Evolutionary conservation across 208 protist genomes (phyloP).

Genomic region (Trypanosoma congolense): DNA sequence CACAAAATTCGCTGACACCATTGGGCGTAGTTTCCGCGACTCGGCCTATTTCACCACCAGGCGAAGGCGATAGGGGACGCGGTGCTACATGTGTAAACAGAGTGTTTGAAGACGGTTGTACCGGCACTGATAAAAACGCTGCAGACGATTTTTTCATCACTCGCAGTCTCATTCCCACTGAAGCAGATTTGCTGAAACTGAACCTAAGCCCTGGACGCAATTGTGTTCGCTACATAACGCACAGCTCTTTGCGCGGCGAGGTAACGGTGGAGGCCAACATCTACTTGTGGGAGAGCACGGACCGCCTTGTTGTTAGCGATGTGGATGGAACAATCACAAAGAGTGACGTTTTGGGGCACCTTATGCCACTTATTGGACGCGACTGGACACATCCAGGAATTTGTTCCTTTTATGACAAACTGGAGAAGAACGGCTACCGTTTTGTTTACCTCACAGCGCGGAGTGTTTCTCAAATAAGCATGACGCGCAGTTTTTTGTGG

Average conservation of each 20-base stretch:
- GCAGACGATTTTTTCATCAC: slow-evolving; percentile 41
- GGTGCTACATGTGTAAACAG: no score
- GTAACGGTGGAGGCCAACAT: slow-evolving; percentile 83
- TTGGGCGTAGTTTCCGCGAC: no score
- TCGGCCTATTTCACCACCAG: no score
- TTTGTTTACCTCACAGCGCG: slow-evolving; percentile 91
- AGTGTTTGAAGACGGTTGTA: no score
- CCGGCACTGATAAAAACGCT: not conserved
- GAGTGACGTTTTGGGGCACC: slow-evolving; percentile 94
- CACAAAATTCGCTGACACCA: no score
- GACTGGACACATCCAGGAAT: slow-evolving; percentile 96
- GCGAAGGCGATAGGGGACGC: no score
- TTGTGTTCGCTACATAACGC: slow-evolving; percentile 86
- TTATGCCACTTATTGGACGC: slow-evolving; percentile 87
- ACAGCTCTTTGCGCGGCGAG: slow-evolving; percentile 57
- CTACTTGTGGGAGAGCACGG: slow-evolving; percentile 90
- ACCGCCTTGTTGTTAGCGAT: slow-evolving; percentile 96
- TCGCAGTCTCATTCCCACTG: slow-evolving; percentile 71
- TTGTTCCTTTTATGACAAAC: slow-evolving; percentile 90
- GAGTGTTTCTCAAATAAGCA: slow-evolving; percentile 82
- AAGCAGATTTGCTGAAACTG: slow-evolving; percentile 88
- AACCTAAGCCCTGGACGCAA: slow-evolving; percentile 88
- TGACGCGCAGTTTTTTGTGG: slow-evolving; percentile 81
- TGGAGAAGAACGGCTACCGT: slow-evolving; percentile 93
- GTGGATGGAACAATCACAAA: slow-evolving; percentile 99